phyloP scores from a whole-genome alignment of 2,329 filamentous ascomycete genomes.

The Fusarium abutilonis region DNA sequence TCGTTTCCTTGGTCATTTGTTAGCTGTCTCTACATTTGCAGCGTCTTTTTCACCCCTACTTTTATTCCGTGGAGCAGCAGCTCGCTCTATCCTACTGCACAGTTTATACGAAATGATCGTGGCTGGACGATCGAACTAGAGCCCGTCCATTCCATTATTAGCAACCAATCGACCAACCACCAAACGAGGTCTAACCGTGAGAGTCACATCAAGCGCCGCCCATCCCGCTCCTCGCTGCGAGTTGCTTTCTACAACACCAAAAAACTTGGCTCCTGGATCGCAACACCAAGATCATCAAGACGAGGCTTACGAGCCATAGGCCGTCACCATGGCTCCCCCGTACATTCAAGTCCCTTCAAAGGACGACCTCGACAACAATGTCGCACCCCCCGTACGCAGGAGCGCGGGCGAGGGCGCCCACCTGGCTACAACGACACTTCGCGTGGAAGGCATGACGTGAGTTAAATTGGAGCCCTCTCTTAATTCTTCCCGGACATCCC shows the following conservation, averaged over 20 bases:
- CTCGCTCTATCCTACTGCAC: constrained; percentile 14
- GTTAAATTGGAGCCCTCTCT: constrained; percentile 45
- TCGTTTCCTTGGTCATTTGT: constrained; percentile 18
- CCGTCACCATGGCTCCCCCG: constrained; percentile 60
- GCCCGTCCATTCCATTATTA: constrained; percentile 32
- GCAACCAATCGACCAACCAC: constrained; percentile 27
- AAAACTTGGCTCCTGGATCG: constrained; percentile 23
- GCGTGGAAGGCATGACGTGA: constrained; percentile 87
- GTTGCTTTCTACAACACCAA: constrained; percentile 21
- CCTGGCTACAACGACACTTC: constrained; percentile 90
- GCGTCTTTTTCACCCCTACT: constrained; percentile 1
- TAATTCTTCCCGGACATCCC: constrained; percentile 28
- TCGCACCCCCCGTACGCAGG: constrained; percentile 37
- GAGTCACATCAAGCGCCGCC: constrained; percentile 19
- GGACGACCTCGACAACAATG: constrained; percentile 49
- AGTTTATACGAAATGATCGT: constrained; percentile 34
- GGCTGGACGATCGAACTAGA: constrained; percentile 35
- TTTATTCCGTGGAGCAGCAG: constrained; percentile 32
- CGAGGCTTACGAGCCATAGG: constrained; percentile 32
- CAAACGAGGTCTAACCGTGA: constrained; percentile 27
- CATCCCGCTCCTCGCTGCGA: constrained; percentile 14
- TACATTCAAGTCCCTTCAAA: constrained; percentile 59
- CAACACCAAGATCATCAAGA: constrained; percentile 49
- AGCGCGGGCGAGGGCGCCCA: constrained; percentile 58
- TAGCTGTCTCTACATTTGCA: background rate